Conservation (phyloP, 2,329 filamentous ascomycete species). For the Cadophora malorum region DNA sequence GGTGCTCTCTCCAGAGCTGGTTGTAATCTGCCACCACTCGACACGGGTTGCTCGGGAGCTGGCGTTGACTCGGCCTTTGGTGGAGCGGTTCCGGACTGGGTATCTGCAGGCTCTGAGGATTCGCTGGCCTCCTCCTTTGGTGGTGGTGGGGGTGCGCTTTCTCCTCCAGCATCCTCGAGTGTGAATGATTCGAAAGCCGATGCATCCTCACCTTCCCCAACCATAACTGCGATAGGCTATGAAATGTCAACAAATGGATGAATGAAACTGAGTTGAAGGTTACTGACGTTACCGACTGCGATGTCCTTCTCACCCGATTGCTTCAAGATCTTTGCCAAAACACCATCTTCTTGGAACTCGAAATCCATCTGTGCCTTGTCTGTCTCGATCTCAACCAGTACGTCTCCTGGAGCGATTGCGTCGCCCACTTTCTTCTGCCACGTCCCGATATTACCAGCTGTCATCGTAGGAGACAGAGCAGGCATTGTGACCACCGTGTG, state of each 20-base stretch:
- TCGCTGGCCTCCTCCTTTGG: conserved; percentile 70
- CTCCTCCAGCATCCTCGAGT: conserved; percentile 88
- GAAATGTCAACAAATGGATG: conserved; percentile 40
- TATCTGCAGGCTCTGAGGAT: conserved; percentile 64
- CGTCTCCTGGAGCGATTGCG: conserved; percentile 85
- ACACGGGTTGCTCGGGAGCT: conserved; percentile 72
- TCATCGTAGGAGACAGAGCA: conserved; percentile 97
- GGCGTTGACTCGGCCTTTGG: conserved; percentile 70
- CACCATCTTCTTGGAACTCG: conserved; percentile 98
- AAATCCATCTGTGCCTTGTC: conserved; percentile 99
- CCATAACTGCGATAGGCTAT: conserved; percentile 93
- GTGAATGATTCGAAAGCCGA: conserved; percentile 88
- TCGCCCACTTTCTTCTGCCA: conserved; percentile 99
- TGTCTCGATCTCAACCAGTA: conserved; percentile 97
- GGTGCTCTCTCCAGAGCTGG: conserved; percentile 83
- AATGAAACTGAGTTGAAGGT: conserved; percentile 32
- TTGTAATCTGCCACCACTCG: conserved; percentile 79
- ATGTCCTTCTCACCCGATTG: conserved; percentile 94
- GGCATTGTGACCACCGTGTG: conserved; percentile 98
- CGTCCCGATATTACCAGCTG: conserved; percentile 89
- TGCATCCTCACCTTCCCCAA: conserved; percentile 89
- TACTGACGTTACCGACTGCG: conserved; percentile 88
- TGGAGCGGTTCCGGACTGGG: conserved; percentile 63
- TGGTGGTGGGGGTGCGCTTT: conserved; percentile 68
- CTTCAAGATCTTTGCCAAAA: conserved; percentile 92